A percentile compares a stretch with the other conserved stretches of the same genome.
These are phyloP conservation scores for Lotmaria passim DNA, from an alignment of 208 protist genomes.

Conservation along the genomic window DNA sequence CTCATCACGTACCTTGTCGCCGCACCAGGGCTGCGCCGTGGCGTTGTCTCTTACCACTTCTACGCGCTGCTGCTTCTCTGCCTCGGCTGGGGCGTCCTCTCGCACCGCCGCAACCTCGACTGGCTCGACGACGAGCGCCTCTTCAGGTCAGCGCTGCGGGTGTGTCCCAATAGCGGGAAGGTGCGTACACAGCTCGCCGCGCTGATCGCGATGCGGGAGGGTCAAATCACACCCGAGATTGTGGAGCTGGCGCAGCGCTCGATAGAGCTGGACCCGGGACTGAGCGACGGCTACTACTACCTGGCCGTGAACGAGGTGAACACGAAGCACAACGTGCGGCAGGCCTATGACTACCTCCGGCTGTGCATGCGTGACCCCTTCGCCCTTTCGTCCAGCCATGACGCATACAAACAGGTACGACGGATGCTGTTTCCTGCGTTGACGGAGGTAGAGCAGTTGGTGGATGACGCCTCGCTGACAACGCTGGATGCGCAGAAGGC, in stretches of 20 bases:
- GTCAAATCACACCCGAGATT: conserved; percentile 28
- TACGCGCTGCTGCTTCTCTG: conserved; percentile 36
- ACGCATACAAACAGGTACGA: conserved; percentile 30
- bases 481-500: conserved; percentile 35
- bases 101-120: conserved; percentile 46
- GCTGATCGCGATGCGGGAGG: conserved; percentile 23
- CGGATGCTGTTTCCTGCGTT: conserved; percentile 37
- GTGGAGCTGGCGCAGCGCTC: conserved; percentile 33
- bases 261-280: conserved; percentile 39
- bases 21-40: conserved; percentile 15
- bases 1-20: conserved; percentile 33
- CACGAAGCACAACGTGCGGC: conserved; percentile 23
- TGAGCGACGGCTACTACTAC: conserved; percentile 51
- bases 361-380: conserved; percentile 44
- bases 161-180: conserved; percentile 70
- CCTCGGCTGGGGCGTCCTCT: conserved; percentile 41
- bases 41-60: conserved; percentile 16
- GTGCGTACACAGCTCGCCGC: conserved; percentile 34
- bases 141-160: conserved; percentile 43
- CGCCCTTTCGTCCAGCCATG: conserved; percentile 32
- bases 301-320: conserved; percentile 43
- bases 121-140: conserved; percentile 54
- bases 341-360: conserved; percentile 43
- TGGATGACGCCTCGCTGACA: conserved; percentile 41
- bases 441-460: conserved; percentile 39